Conservation (phyloP, 352 stramenopile genomes). For the Pythium aristosporum region DNA sequence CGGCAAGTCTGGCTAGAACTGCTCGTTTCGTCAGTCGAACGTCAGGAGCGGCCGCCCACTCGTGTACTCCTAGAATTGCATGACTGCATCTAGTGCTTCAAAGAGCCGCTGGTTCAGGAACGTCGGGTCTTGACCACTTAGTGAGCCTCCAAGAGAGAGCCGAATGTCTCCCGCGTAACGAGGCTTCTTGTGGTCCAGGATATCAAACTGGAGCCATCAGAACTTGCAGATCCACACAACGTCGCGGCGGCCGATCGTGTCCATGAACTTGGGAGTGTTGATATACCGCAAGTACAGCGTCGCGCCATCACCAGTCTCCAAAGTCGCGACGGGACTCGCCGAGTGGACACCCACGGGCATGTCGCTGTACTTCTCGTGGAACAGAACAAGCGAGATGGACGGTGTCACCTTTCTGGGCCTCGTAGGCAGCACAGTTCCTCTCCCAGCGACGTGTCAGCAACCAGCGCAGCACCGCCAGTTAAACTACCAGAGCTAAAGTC, state of each 20-base stretch:
- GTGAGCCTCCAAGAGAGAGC: neutral
- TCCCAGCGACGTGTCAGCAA: too few relatives aligned
- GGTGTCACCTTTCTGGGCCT: too few relatives aligned
- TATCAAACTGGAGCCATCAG: neutral
- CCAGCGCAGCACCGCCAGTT: too few relatives aligned
- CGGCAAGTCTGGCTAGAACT: too few relatives aligned
- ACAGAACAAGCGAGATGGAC: too few relatives aligned
- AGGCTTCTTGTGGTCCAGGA: neutral
- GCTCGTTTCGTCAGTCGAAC: neutral
- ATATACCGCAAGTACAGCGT: neutral
- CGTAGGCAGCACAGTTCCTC: too few relatives aligned
- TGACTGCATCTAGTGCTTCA: neutral
- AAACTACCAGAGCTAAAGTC: too few relatives aligned
- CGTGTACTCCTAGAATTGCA: neutral
- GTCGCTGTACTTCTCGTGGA: too few relatives aligned
- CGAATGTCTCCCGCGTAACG: neutral
- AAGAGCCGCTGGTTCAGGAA: conserved; percentile 1
- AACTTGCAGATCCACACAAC: conserved; percentile 3
- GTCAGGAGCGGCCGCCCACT: neutral
- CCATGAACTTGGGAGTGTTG: neutral
- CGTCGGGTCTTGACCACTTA: neutral
- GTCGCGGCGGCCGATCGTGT: neutral
- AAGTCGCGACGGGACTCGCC: too few relatives aligned
- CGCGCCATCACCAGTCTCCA: too few relatives aligned
- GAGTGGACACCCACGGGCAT: too few relatives aligned